Conservation (phyloP, 1,284 basidiomycete species). For the Fomitopsis palustris region DNA sequence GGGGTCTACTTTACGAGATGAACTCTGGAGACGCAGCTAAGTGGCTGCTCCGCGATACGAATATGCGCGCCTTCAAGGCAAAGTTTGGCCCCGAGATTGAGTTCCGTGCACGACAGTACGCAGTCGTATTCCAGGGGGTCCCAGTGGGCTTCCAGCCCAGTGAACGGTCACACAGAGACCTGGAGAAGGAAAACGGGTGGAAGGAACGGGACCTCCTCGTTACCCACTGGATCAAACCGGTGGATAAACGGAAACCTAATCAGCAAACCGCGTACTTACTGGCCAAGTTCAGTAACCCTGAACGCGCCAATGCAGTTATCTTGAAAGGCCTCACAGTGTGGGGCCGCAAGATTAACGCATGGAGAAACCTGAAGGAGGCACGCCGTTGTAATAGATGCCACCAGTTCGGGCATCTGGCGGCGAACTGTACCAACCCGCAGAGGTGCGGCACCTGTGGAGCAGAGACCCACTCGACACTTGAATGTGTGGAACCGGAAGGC, state of each 20-base stretch:
- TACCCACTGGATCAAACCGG: not conserved
- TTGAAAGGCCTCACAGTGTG: not conserved
- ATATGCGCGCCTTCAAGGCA: not conserved
- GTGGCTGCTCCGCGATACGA: not conserved
- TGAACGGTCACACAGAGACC: not conserved
- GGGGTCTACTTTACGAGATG: not conserved
- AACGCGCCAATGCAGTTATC: not conserved
- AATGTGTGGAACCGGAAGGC: slow-evolving; percentile 5
- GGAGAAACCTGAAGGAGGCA: slow-evolving; percentile 4
- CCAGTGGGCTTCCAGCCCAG: not conserved
- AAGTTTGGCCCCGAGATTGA: not conserved
- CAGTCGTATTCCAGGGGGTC: not conserved
- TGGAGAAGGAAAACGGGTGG: not conserved
- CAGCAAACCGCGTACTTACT: not conserved
- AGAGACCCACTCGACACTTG: not conserved
- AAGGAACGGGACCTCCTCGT: not conserved
- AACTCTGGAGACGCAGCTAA: not conserved
- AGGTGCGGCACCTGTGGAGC: slow-evolving; percentile 9
- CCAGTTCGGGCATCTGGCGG: slow-evolving; percentile 1
- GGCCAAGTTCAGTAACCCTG: not conserved
- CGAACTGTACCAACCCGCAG: not conserved
- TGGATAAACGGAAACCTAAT: not conserved
- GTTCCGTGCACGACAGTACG: not conserved
- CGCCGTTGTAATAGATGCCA: slow-evolving; percentile 12
- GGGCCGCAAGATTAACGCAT: not conserved